Evolutionary conservation across 2,329 filamentous ascomycete species (phyloP).

Genomic region (Epichloe glyceriae): DNA sequence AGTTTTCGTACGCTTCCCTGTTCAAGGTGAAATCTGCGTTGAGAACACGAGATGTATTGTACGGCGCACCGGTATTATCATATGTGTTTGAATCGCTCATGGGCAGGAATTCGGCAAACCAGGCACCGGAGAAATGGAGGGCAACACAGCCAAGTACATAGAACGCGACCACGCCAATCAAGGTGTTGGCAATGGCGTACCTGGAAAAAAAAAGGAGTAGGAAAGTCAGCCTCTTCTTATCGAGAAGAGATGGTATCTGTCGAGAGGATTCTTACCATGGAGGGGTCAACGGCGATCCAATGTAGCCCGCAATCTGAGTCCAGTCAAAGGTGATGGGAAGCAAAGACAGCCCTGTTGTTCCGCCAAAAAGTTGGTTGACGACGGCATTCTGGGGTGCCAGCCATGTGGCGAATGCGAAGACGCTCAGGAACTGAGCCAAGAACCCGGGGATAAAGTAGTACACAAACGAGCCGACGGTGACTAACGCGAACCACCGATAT

Average conservation of each 20-base stretch:
- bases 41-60: constrained; percentile 53
- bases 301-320: constrained; percentile 57
- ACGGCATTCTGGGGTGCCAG: constrained; percentile 54
- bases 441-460: constrained; percentile 62
- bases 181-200: constrained; percentile 61
- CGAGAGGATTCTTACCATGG: constrained; percentile 40
- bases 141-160: constrained; percentile 46
- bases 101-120: constrained; percentile 52
- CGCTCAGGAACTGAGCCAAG: constrained; percentile 54
- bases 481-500: constrained; percentile 49
- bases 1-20: constrained; percentile 48
- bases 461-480: constrained; percentile 43
- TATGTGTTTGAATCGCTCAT: constrained; percentile 60
- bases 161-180: constrained; percentile 53
- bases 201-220: constrained; percentile 16
- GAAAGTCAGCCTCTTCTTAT: too few species aligned
- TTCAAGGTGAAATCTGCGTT: constrained; percentile 50
- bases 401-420: constrained; percentile 62
- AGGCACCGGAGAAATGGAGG: constrained; percentile 53
- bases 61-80: constrained; percentile 52
- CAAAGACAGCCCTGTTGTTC: constrained; percentile 51
- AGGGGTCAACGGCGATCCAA: constrained; percentile 54
- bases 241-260: too few species aligned
- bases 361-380: constrained; percentile 63
- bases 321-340: constrained; percentile 67